Evolutionary conservation across 495 filamentous ascomycete species (phyloP).

Genomic region (Peziza echinospora): DNA sequence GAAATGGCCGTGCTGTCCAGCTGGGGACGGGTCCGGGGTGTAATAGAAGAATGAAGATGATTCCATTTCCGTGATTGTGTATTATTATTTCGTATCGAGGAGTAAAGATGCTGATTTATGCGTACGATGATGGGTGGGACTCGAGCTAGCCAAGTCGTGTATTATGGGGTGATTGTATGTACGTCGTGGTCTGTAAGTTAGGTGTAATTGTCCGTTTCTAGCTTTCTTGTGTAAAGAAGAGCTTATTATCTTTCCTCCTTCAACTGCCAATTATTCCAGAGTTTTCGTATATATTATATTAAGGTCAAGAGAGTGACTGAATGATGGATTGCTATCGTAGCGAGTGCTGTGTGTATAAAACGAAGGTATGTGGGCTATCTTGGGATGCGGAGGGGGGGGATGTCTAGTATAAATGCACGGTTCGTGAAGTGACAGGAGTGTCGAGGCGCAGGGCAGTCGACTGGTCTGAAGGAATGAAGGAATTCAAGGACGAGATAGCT

Average conservation of each 20-base stretch:
- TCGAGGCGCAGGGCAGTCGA: too few relatives aligned
- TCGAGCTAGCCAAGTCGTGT: background rate
- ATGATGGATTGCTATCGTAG: conserved; percentile 8
- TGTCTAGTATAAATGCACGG: too few relatives aligned
- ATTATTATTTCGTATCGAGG: conserved; percentile 11
- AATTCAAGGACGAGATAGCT: conserved; percentile 19
- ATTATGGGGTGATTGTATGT: background rate
- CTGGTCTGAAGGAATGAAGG: conserved; percentile 14
- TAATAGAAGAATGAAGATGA: conserved; percentile 85
- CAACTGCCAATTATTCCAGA: conserved; percentile 1
- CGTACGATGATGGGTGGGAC: background rate
- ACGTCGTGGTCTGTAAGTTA: background rate
- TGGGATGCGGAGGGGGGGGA: too few relatives aligned
- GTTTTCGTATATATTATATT: conserved; percentile 9
- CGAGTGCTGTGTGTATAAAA: background rate
- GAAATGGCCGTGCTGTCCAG: conserved; percentile 63
- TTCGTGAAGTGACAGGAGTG: too few relatives aligned
- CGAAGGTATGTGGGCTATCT: conserved; percentile 2
- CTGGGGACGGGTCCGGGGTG: conserved; percentile 53
- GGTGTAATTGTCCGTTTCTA: background rate
- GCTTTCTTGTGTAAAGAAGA: background rate
- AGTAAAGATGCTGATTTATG: background rate
- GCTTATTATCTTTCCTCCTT: background rate
- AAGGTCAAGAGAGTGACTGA: conserved; percentile 9
- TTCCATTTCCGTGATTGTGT: conserved; percentile 36